Evolutionary conservation across 768 basidiomycete species (phyloP), one percentile per base, ranked within the genome.

Genomic region (Mrakia frigida): DNA sequence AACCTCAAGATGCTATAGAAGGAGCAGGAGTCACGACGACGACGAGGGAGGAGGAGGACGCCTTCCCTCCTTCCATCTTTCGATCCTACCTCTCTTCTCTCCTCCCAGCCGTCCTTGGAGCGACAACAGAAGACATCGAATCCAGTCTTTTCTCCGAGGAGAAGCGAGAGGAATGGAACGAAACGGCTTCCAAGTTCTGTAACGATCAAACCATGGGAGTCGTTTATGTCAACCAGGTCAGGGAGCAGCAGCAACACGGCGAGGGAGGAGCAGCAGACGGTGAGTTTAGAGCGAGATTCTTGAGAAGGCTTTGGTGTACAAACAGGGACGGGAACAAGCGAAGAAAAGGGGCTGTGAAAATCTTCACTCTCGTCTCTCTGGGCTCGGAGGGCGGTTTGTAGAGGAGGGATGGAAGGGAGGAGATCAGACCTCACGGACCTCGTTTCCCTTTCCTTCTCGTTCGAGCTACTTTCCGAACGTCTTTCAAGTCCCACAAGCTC

Each of bases 51-150:
- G 39, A 41, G 39, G 39, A 41, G 6, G 39, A 61, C 16, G 63
- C 13, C 35, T 68, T 68, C 65, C 65, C 39, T 41, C 25, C 25
- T 35, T 37, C 65, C 68, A 53, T 41, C 56, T 60, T 75, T 23
- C 68, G 68, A 37, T 31, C 86, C 13, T 94, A 93, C 84, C 85
- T 94, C 41, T 84, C 87, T 59, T 85, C 88, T 0, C 86, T 95
- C 33, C 85, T 95, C 2, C 93, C 93, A 2, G 90, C 92, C 16
- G 87, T 93, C 1, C 86, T 95, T n/a, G 92, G 89, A n/a, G 90
- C 92, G 3, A 81, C 84, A 16, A 85, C 86, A 0, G 85, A 86
- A 56, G 92, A 94, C 74, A 85, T 94, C 2, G 86, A 90, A 52
- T 84, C 87, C 0, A 81, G 91, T 50, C 89, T 94, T 79, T 90